Conservation (phyloP, 2,329 filamentous ascomycete genomes). For the Alternaria hordeiaustralica region DNA sequence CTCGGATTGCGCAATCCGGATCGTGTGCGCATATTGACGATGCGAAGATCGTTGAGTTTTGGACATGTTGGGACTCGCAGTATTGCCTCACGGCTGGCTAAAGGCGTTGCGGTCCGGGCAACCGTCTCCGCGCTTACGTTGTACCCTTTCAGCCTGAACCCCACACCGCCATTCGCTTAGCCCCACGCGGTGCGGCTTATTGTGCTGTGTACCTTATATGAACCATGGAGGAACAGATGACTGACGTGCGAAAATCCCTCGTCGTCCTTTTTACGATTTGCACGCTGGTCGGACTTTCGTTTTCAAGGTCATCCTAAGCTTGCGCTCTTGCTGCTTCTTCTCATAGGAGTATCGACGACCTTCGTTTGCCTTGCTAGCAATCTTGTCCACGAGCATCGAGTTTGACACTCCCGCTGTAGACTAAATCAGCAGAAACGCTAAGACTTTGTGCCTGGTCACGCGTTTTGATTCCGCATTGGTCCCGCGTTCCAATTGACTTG, state of each 20-base stretch:
- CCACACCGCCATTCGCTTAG: conserved; percentile 42
- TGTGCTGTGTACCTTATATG: conserved; percentile 34
- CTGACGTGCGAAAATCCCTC: conserved; percentile 13
- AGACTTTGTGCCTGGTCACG: conserved; percentile 15
- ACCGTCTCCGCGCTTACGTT: conserved; percentile 36
- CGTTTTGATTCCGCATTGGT: conserved; percentile 11
- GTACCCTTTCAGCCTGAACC: conserved; percentile 36
- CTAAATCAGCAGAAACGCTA: conserved; percentile 8
- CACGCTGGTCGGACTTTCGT: conserved; percentile 5
- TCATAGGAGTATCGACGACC: conserved; percentile 5
- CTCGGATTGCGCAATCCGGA: conserved; percentile 5
- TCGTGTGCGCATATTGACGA: not conserved
- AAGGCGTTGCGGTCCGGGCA: conserved; percentile 44
- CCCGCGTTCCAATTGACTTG: conserved; percentile 15
- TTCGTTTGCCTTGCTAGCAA: conserved; percentile 7
- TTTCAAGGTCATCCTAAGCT: conserved; percentile 4
- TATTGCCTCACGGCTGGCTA: conserved; percentile 19
- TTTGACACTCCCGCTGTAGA: conserved; percentile 8
- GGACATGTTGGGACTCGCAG: not conserved
- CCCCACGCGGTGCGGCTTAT: conserved; percentile 40
- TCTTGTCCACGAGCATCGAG: conserved; percentile 5
- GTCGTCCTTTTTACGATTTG: conserved; percentile 2
- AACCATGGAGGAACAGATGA: conserved; percentile 14
- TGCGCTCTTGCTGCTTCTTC: conserved; percentile 1
- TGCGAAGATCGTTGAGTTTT: conserved; percentile 2